phyloP scores from a whole-genome alignment of 139 green algal genomes.

The Chlamydomonas urium region DNA sequence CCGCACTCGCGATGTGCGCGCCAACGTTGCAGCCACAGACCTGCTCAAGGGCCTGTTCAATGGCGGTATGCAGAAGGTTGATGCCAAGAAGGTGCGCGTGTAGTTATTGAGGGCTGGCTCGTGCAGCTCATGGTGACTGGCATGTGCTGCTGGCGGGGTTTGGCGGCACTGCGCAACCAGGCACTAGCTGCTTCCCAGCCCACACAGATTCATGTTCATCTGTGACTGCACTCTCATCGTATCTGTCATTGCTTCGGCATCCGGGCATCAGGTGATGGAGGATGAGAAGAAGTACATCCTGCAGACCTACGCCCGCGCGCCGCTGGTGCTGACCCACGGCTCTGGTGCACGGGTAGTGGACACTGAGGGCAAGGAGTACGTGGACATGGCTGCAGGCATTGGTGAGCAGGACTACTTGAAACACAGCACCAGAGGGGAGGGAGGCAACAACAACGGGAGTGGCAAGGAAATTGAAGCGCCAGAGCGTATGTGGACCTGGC shows the following conservation, averaged over 20 bases:
- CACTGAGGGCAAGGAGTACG: slow-evolving; percentile 75
- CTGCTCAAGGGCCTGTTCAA: not conserved
- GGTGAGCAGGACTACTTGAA: no score
- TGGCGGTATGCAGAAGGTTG: not conserved
- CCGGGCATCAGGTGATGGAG: slow-evolving; percentile 7
- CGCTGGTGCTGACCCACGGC: slow-evolving; percentile 76
- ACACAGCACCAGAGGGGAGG: no score
- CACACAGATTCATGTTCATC: not conserved
- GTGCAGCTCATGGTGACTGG: not conserved
- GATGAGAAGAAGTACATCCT: slow-evolving; percentile 73
- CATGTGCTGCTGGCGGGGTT: not conserved
- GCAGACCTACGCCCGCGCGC: slow-evolving; percentile 77
- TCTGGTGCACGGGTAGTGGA: slow-evolving; percentile 79
- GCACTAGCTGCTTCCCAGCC: not conserved
- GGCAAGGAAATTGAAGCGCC: no score
- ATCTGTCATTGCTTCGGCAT: not conserved
- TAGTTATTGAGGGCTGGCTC: not conserved
- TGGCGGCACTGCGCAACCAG: not conserved
- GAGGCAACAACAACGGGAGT: no score
- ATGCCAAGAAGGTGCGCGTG: not conserved
- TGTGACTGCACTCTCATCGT: not conserved
- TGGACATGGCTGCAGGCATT: slow-evolving; percentile 96
- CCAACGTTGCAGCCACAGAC: no score
- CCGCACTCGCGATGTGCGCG: not conserved
- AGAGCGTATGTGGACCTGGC: no score